Evolutionary conservation across 2,329 filamentous ascomycete species (phyloP).

Genomic region (Diplodia corticola): DNA sequence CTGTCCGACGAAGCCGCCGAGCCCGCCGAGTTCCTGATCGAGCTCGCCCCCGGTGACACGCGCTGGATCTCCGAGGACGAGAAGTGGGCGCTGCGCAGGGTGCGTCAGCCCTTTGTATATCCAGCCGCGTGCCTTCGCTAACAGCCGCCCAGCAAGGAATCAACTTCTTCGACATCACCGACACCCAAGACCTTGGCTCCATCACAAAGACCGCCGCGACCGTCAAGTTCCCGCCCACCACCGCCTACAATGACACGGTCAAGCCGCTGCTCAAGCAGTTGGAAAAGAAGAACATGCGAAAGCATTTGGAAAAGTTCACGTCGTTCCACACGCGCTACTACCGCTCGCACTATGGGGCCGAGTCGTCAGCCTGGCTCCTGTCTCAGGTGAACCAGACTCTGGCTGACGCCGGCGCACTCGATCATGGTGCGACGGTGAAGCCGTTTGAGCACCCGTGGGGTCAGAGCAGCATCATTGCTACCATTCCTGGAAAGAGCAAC

Average conservation of each 20-base stretch:
- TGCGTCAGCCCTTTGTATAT: conserved; percentile 48
- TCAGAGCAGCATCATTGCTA: conserved; percentile 88
- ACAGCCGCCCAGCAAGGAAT: conserved; percentile 66
- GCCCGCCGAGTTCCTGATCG: conserved; percentile 64
- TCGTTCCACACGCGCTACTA: conserved; percentile 82
- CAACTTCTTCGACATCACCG: conserved; percentile 94
- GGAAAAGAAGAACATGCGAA: conserved; percentile 72
- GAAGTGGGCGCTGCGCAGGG: conserved; percentile 87
- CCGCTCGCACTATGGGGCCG: conserved; percentile 72
- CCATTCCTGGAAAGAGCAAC: conserved; percentile 81
- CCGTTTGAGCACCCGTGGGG: conserved; percentile 83
- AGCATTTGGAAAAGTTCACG: conserved; percentile 75
- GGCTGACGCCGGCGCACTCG: conserved; percentile 66
- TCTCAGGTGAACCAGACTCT: conserved; percentile 72
- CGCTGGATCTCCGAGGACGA: conserved; percentile 90
- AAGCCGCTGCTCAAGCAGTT: conserved; percentile 67
- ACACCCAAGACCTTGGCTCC: conserved; percentile 64
- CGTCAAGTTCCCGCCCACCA: conserved; percentile 67
- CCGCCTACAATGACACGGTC: conserved; percentile 65
- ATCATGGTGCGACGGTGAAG: conserved; percentile 66
- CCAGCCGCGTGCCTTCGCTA: conserved; percentile 24
- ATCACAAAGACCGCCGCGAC: conserved; percentile 39
- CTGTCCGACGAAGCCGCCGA: neutral
- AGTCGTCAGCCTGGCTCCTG: conserved; percentile 88
- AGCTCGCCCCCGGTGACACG: conserved; percentile 79